A percentile compares a stretch with the other conserved stretches of the same genome.
phyloP scores from a whole-genome alignment of 2,329 filamentous ascomycete species.

The Phoma sp. region DNA sequence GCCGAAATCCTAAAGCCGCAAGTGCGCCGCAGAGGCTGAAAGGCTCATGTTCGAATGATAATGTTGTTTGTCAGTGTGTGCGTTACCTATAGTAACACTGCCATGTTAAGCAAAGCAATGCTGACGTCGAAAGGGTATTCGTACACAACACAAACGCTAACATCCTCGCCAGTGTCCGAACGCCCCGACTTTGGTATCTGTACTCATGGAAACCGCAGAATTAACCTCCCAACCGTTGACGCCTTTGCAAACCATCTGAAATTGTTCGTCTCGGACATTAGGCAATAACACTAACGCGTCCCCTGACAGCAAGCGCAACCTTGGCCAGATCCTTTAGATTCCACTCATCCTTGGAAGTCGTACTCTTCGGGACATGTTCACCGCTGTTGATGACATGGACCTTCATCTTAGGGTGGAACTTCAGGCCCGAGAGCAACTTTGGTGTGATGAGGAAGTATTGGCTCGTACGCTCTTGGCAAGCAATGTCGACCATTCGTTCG shows the following conservation, averaged over 20 bases:
- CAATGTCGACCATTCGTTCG: slow-evolving; percentile 97
- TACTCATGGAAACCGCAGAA: slow-evolving; percentile 1
- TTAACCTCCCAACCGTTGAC: slow-evolving; percentile 1
- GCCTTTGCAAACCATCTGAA: neutral
- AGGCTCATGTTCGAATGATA: neutral
- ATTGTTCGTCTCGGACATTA: slow-evolving; percentile 1
- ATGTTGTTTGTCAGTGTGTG: neutral
- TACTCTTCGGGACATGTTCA: slow-evolving; percentile 62
- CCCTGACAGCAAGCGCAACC: slow-evolving; percentile 42
- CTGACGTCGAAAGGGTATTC: slow-evolving; percentile 5
- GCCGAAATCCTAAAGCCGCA: slow-evolving; percentile 1
- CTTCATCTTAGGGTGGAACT: slow-evolving; percentile 90
- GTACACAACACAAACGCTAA: slow-evolving; percentile 6
- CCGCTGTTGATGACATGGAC: slow-evolving; percentile 93
- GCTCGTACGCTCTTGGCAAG: slow-evolving; percentile 76
- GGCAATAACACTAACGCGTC: slow-evolving; percentile 25
- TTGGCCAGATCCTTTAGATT: slow-evolving; percentile 53
- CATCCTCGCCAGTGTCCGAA: neutral
- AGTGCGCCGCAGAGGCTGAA: neutral
- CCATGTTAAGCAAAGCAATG: slow-evolving; percentile 1
- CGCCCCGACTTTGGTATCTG: slow-evolving; percentile 14
- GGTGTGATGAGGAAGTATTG: slow-evolving; percentile 98
- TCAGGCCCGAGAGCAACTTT: slow-evolving; percentile 84
- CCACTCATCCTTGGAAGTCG: slow-evolving; percentile 47
- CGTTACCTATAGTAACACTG: slow-evolving; percentile 11